Evolutionary conservation across 1,139 yeast species (phyloP), one percentile per base, ranked within the genome.

Genomic region (Saccharomyces pastorianus): DNA sequence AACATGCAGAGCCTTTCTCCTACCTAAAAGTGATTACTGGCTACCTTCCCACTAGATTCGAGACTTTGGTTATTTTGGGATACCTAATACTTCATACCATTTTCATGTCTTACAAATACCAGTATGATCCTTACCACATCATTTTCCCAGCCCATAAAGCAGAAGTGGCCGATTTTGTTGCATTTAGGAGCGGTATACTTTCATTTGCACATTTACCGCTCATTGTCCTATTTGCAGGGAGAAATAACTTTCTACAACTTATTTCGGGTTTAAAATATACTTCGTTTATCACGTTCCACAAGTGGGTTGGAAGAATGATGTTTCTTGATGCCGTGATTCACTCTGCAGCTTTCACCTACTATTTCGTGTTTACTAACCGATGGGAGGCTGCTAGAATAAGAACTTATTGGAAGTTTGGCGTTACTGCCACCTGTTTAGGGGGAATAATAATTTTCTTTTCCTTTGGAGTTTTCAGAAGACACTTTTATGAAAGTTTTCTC

Each of bases 31-130:
- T 34, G 23, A 11, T 60, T 20, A 57, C 60, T 17, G 66, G 63
- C 3, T 50, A 61, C 46, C 52, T 59, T 48, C 72, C 59, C 66
- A 80, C 90, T 0, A 76, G 95, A 56, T 71, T 79, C 58, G 95
- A 85, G 67, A 65, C 83, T 0, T 57, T 81, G 6, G 70, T 81
- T 47, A 70, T 84, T 25, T 58, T 70, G 11, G 71, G 78, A 6
- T 84, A 81, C 66, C 61, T 79, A 9, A 64, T 75, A 2, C 67
- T 84, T 55, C 73, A 76, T 46, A 55, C 77, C 13, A 71, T 80
- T 20, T 71, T 80, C 49, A 59, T 73, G 55, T 68, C 74, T 17
- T 68, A 75, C 34, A 72, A 76, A 9, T 63, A 59, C 46, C 53
- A 70, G 54, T 65, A 73, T 63, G 76, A 76, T 52, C 69, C 68